A percentile compares a stretch with the other conserved stretches of the same genome.
phyloP scores from a whole-genome alignment of 495 filamentous ascomycete species.

The Talaromyces nanjingensis region DNA sequence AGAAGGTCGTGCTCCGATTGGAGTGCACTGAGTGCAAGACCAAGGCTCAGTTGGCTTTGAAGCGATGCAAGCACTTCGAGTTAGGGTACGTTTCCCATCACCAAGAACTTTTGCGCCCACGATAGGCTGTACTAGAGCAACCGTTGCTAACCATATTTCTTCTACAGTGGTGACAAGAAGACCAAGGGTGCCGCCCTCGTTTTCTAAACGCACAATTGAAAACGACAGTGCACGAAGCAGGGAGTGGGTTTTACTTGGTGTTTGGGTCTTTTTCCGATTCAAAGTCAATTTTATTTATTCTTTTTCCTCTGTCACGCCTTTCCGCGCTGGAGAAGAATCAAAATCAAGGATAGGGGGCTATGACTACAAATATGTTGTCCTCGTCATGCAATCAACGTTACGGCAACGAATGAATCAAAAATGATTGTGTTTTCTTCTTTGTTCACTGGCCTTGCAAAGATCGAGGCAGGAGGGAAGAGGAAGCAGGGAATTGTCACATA shows the following conservation, averaged over 20 bases:
- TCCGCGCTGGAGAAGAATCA: not conserved
- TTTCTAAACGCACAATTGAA: slow-evolving; percentile 57
- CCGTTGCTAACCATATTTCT: slow-evolving; percentile 18
- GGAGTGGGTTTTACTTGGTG: slow-evolving; percentile 8
- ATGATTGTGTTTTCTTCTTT: not conserved
- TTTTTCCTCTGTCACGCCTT: not conserved
- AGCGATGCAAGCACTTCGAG: slow-evolving; percentile 99
- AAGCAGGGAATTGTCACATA: slow-evolving; percentile 8
- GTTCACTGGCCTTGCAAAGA: slow-evolving; percentile 5
- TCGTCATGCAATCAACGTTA: slow-evolving; percentile 9
- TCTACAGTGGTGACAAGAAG: slow-evolving; percentile 98
- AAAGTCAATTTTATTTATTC: not conserved
- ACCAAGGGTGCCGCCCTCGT: slow-evolving; percentile 99
- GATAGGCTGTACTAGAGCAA: not conserved
- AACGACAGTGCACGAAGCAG: slow-evolving; percentile 2
- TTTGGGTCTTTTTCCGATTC: slow-evolving; percentile 4
- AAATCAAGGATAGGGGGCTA: not conserved
- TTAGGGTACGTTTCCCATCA: slow-evolving; percentile 75
- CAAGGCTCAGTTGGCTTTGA: slow-evolving; percentile 95
- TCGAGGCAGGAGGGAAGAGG: not conserved
- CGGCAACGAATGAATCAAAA: slow-evolving; percentile 9
- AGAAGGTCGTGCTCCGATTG: slow-evolving; percentile 97
- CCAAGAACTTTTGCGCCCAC: not conserved
- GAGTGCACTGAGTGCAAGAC: slow-evolving; percentile 97
- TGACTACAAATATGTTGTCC: not conserved